A percentile compares a stretch with the other conserved stretches of the same genome.
These are phyloP conservation scores for Wallacemonas sp. DNA, from an alignment of 208 protist genomes.

Conservation along the genomic window DNA sequence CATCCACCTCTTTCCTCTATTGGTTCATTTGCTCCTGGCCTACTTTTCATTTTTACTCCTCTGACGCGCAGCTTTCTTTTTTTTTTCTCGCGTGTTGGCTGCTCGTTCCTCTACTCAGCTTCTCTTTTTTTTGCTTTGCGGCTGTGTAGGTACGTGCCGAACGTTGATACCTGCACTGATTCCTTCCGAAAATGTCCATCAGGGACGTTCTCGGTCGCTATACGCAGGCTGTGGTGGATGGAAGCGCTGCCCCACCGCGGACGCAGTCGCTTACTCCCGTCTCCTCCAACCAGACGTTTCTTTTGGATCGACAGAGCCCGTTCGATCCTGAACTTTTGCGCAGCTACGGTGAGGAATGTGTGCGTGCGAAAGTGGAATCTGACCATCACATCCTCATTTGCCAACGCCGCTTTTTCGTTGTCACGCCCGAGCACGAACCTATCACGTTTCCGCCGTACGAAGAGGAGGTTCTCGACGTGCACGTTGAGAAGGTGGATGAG, in stretches of 20 bases:
- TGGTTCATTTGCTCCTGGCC: too few species aligned
- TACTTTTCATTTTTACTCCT: too few species aligned
- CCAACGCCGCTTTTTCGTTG: slow-evolving; percentile 42
- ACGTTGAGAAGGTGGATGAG: slow-evolving; percentile 33
- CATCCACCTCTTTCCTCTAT: slow-evolving; percentile 11
- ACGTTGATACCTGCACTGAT: background rate
- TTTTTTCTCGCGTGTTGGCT: background rate
- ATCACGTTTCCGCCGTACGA: slow-evolving; percentile 67
- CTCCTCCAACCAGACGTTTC: slow-evolving; percentile 7
- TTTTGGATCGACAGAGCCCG: background rate
- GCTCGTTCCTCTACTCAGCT: background rate
- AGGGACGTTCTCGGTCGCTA: slow-evolving; percentile 17
- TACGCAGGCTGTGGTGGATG: background rate
- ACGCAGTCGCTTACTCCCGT: background rate
- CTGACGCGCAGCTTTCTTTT: background rate
- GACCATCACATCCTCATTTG: slow-evolving; percentile 44
- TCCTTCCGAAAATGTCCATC: slow-evolving; percentile 13
- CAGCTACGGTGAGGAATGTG: slow-evolving; percentile 9
- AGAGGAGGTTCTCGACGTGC: slow-evolving; percentile 41
- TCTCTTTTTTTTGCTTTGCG: slow-evolving; percentile 11
- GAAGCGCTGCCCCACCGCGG: background rate
- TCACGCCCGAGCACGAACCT: slow-evolving; percentile 26
- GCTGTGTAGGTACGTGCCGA: background rate
- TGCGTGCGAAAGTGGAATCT: background rate
- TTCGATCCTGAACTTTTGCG: background rate